Evolutionary conservation across 1,284 basidiomycete genomes (phyloP).

Genomic region (Tylopilus orsonianus): DNA sequence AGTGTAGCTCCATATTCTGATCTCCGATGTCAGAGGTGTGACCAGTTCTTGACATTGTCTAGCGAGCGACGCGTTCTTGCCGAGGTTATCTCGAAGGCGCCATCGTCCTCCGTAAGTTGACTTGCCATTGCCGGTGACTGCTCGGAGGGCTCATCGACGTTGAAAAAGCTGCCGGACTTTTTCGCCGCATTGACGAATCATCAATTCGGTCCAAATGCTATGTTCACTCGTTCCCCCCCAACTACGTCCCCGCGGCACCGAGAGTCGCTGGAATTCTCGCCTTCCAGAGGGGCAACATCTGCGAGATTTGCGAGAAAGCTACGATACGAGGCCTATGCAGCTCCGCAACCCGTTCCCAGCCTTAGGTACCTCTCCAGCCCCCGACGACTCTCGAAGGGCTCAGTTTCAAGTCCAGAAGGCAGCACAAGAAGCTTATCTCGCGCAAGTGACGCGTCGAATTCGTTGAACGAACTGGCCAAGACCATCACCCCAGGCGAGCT

Average conservation of each 20-base stretch:
- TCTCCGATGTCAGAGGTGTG: constrained; percentile 51
- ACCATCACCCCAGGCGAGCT: constrained; percentile 59
- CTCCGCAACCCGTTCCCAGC: constrained; percentile 50
- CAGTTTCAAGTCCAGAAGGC: constrained; percentile 27
- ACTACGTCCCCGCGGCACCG: constrained; percentile 12
- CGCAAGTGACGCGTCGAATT: constrained; percentile 28
- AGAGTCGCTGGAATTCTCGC: constrained; percentile 31
- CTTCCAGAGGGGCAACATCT: constrained; percentile 33
- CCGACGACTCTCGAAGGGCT: constrained; percentile 21
- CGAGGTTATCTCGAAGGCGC: constrained; percentile 45
- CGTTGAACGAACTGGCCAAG: constrained; percentile 37
- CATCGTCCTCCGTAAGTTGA: constrained; percentile 51
- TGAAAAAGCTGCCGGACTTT: constrained; percentile 66
- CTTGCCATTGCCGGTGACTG: neutral
- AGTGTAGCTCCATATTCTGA: constrained; percentile 4
- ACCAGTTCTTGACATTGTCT: constrained; percentile 56
- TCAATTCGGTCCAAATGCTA: constrained; percentile 29
- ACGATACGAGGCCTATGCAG: constrained; percentile 69
- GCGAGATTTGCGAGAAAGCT: constrained; percentile 47
- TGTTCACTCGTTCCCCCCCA: constrained; percentile 11
- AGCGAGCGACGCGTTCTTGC: constrained; percentile 43
- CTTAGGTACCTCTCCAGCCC: constrained; percentile 38
- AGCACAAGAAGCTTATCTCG: constrained; percentile 26
- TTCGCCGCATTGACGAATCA: constrained; percentile 44
- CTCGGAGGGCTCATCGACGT: constrained; percentile 9